These are phyloP conservation scores for Jaltomata sinuosa DNA, from an alignment of 257 asterid genomes.

Conservation along the genomic window DNA sequence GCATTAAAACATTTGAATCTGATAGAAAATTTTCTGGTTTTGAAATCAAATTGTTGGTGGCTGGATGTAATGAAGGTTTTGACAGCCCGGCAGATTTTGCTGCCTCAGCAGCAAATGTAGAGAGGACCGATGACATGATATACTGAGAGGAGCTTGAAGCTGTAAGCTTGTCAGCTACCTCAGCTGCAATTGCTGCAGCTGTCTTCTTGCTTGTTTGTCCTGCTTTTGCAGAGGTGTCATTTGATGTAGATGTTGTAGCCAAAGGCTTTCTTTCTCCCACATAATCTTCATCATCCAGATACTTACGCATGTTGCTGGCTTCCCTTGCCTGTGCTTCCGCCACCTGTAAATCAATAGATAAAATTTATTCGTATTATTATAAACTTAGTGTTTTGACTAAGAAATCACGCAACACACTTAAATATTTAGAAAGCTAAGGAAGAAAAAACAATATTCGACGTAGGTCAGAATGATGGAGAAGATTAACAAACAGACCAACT, in stretches of 20 bases:
- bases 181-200: constrained; percentile 79
- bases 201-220: constrained; percentile 45
- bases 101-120: constrained; percentile 85
- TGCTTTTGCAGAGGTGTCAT: constrained; percentile 18
- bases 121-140: constrained; percentile 81
- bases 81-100: constrained; percentile 63
- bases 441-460: not conserved
- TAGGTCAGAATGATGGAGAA: not conserved
- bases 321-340: constrained; percentile 72
- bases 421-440: not conserved
- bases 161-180: constrained; percentile 76
- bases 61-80: constrained; percentile 33
- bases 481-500: not conserved
- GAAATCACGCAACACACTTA: not conserved
- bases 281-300: constrained; percentile 41
- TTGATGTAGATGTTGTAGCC: constrained; percentile 5
- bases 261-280: constrained; percentile 32
- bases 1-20: constrained; percentile 33
- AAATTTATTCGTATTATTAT: not conserved
- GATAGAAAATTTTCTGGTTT: constrained; percentile 21
- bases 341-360: constrained; percentile 38
- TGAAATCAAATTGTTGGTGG: constrained; percentile 18
- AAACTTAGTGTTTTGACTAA: not conserved
- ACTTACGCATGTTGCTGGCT: constrained; percentile 44
- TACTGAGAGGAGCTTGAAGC: constrained; percentile 88